Base-by-base conservation (phyloP, 1,284 basidiomycete species). In the Dichomitus squalens region DNA sequence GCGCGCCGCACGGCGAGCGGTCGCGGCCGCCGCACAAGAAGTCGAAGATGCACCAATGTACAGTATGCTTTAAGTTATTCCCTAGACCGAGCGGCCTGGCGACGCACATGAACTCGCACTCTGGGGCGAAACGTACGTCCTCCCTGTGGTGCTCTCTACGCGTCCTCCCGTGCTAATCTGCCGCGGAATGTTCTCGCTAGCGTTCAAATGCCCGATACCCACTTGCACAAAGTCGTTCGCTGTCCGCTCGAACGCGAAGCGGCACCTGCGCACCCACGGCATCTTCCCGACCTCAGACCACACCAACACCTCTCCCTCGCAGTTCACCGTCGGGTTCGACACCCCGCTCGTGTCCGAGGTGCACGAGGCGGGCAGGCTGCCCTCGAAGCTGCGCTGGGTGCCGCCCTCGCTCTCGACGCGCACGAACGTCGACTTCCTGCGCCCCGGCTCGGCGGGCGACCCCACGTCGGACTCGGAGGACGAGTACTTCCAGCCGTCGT, bases 91-190 rank as follows among this genome's bases (percentile, higher is more conserved):
- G 85, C 60, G 86, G 84, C n/a, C 75, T 90, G 44, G 76, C 76
- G 50, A 88, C 87, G 11, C 87, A 90, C 71, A 88, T 88, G 85
- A 84, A 87, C 61, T 84, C 83, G 36, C 87, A 90, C 68, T 86
- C 82, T 0, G 85, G 86, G 36, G 79, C 79, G 35, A 85, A 84
- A 70, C 88, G 87, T 84, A 70, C 64, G 82, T 73, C 16, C 6
- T 1, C 33, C 1, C n/a, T 47, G 33, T 16, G 23, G 4, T 49
- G 21, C 34, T 6, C 21, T 21, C 39, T 40, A 33, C 52, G 23
- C 51, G 9, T 41, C 40, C 9, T 29, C 14, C n/a, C 4, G 31
- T 49, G 7, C 39, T 50, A 43, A 33, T 20, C 4, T 20, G 21
- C 12, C 20, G 29, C 50, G 56, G 53, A 11, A 33, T 44, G 12